Conservation (phyloP, 495 filamentous ascomycete genomes). For the Penicillium riverlandense region DNA sequence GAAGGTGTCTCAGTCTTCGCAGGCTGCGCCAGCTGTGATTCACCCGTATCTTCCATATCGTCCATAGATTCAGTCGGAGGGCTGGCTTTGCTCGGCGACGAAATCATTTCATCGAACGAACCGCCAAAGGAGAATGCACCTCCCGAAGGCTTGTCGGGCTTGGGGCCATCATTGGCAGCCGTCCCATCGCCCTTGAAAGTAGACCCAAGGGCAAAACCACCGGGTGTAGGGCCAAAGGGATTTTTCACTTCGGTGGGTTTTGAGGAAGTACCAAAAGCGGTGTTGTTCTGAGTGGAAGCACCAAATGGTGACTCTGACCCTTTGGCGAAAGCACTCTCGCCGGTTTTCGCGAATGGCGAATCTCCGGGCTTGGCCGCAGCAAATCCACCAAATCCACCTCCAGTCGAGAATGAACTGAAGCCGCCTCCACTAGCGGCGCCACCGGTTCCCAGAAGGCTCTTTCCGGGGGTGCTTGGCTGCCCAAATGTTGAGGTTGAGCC, state of each 20-base stretch:
- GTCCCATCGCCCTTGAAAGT: slow-evolving; percentile 73
- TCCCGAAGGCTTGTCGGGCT: slow-evolving; percentile 33
- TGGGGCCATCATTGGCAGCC: slow-evolving; percentile 52
- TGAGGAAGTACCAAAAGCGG: slow-evolving; percentile 27
- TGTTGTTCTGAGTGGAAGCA: slow-evolving; percentile 14
- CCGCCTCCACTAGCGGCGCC: slow-evolving; percentile 23
- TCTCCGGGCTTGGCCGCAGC: slow-evolving; percentile 21
- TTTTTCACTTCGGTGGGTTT: slow-evolving; percentile 27
- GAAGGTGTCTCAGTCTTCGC: slow-evolving; percentile 13
- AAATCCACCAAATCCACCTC: slow-evolving; percentile 28
- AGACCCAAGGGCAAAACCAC: slow-evolving; percentile 65
- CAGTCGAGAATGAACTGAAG: slow-evolving; percentile 27
- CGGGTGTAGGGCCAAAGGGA: slow-evolving; percentile 44
- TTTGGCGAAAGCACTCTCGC: slow-evolving; percentile 8
- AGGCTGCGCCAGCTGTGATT: slow-evolving; percentile 9
- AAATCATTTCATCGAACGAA: slow-evolving; percentile 22
- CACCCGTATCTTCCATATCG: slow-evolving; percentile 27
- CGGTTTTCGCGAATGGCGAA: slow-evolving; percentile 21
- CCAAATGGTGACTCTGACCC: slow-evolving; percentile 19
- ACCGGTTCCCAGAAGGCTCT: slow-evolving; percentile 19
- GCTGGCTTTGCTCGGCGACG: slow-evolving; percentile 14
- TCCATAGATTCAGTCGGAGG: slow-evolving; percentile 29
- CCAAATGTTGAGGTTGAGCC: slow-evolving; percentile 32
- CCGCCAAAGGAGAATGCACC: slow-evolving; percentile 29
- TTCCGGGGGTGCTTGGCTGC: slow-evolving; percentile 24